Base-by-base conservation (phyloP, 352 stramenopile genomes). In the Thraustochytrium sp. region DNA sequence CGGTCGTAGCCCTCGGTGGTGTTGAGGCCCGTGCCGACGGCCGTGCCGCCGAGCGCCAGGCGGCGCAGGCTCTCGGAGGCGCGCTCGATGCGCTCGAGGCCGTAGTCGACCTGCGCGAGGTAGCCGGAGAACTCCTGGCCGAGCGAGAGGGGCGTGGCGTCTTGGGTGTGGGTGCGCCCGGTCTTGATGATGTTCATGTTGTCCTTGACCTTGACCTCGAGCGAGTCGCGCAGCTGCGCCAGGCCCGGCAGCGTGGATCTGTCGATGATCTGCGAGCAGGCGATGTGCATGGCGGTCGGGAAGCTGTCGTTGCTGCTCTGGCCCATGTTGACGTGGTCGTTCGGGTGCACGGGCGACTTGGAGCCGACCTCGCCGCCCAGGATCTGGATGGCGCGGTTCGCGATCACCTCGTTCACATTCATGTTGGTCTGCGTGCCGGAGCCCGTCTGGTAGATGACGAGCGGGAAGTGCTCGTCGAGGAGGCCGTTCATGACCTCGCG, bases 111-210 rank as follows among this genome's bases (percentile, higher is more conserved):
- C 87, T 98, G 94, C 78, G 90, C 68, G 0, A 89, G 89, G 84
- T 98, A 98, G 61, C 94, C 96, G 46, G 90, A 92, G 89, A 99
- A 98, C 87, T 98, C 96, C 89, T 99, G 95, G 63, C 94, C 95
- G 26, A 99, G 89, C n/a, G 96, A 98, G 5, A 98, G 84, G 1
- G 96, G 95, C 38, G 95, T 98, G 0, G 96, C 95, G 88, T 98
- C 95, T 84, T 94, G 90, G 26, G 91, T 94, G 89, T 99, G 96
- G 4, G 96, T 99, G 61, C 95, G 89, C 64, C 96, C 95, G 88
- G 98, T 98, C 89, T 99, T 99, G 89, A 99, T 96, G 84, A 98
- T 96, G 85, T 91, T 88, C 36, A 94, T 85, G 86, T 97, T 98
- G 83, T 97, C 91, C n/a, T 89, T 85, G 13, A 90, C 88, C 86